Evolutionary conservation across 345 rosid genomes (phyloP).

Genomic region (Moringa oleifera): DNA sequence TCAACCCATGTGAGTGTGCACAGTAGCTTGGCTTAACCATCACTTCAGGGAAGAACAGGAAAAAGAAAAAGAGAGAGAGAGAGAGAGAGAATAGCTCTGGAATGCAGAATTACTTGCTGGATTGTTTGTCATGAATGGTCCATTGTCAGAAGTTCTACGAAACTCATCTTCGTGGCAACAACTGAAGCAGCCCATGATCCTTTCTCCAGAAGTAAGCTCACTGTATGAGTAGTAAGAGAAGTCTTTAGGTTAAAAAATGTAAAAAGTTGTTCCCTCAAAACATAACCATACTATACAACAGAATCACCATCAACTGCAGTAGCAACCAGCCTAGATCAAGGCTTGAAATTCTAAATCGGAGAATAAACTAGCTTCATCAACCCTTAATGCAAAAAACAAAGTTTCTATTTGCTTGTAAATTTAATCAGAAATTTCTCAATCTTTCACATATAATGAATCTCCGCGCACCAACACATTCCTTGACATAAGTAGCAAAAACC

Average conservation of each 20-base stretch:
- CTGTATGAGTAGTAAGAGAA: not conserved
- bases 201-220: conserved; percentile 12
- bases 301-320: not conserved
- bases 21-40: too few species aligned
- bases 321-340: not conserved
- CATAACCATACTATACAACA: not conserved
- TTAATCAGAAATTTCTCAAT: too few species aligned
- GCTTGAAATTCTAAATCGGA: not conserved
- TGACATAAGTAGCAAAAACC: too few species aligned
- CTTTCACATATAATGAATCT: too few species aligned
- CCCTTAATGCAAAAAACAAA: not conserved
- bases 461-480: too few species aligned
- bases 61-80: too few species aligned
- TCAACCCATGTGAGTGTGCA: too few species aligned
- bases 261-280: not conserved
- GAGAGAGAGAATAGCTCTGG: not conserved
- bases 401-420: too few species aligned
- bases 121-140: conserved; percentile 37
- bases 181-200: conserved; percentile 62
- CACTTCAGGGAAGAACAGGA: too few species aligned
- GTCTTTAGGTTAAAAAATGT: not conserved
- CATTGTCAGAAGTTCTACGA: conserved; percentile 45
- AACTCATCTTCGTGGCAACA: conserved; percentile 57
- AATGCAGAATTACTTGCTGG: conserved; percentile 31
- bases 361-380: not conserved